These are phyloP conservation scores for Eucalyptus polyanthemos DNA, from an alignment of 345 rosid species.

Conservation along the genomic window DNA sequence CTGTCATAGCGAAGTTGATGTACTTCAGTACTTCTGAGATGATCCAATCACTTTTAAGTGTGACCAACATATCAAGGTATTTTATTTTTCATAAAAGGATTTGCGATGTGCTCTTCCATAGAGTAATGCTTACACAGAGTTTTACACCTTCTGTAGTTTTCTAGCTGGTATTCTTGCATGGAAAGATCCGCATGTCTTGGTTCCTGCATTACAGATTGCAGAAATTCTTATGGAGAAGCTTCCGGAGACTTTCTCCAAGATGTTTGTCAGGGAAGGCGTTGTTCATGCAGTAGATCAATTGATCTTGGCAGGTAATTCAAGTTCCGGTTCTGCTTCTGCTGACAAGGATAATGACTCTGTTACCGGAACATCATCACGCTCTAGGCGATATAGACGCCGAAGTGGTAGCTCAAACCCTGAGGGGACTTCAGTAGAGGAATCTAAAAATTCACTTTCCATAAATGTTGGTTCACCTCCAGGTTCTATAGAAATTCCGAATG, in stretches of 20 bases:
- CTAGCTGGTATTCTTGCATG: conserved; percentile 98
- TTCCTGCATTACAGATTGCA: conserved; percentile 95
- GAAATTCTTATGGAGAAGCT: conserved; percentile 99
- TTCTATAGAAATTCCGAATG: conserved; percentile 51
- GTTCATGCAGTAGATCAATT: conserved; percentile 99
- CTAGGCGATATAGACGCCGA: conserved; percentile 87
- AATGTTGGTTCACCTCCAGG: conserved; percentile 62
- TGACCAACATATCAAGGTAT: conserved; percentile 93
- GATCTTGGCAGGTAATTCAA: conserved; percentile 56
- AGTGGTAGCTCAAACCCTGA: conserved; percentile 57
- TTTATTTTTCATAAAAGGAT: background rate
- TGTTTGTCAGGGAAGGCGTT: conserved; percentile 95
- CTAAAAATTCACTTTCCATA: conserved; percentile 35
- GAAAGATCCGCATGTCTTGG: conserved; percentile 97
- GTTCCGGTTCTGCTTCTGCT: conserved; percentile 20
- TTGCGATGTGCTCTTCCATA: background rate
- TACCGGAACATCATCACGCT: conserved; percentile 55
- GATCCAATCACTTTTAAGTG: conserved; percentile 75
- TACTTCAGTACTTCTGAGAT: conserved; percentile 84
- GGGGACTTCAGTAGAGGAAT: conserved; percentile 53
- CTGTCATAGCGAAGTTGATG: conserved; percentile 94
- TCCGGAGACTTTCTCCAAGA: conserved; percentile 89
- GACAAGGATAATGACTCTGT: conserved; percentile 76
- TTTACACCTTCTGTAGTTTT: conserved; percentile 36
- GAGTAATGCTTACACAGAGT: background rate